Base-by-base conservation (phyloP, 2,329 filamentous ascomycete species). In the Cladosporium sp. region DNA sequence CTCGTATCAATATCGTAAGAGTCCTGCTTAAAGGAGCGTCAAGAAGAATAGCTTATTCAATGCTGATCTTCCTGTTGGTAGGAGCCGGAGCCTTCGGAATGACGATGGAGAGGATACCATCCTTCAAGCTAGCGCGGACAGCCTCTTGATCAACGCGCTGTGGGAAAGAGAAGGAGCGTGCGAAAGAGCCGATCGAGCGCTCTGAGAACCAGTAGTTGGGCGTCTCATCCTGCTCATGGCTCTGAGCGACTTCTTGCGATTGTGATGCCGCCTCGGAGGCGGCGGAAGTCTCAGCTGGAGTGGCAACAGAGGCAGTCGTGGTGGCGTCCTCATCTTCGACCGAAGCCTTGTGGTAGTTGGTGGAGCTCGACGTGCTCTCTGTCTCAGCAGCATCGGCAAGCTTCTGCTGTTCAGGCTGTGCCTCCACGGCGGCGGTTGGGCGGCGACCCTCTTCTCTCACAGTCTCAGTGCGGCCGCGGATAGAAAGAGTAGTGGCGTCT, bases 381-480 rank as follows among this genome's bases (percentile, higher is more conserved):
- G 66, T 62, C 35, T 53, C 49, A 20, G 56, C 49, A n/a, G 44
- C 55, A 13, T 49, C 35, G 15, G 36, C 8, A 8, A 53, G 44
- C 34, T 51, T 52, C 19, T 51, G 20, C 20, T 47, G 48, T 34
- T 45, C 40, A 12, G 32, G 66, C 59, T 62, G 58, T 34, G 69
- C 74, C 61, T 84, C 80, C 56, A 84, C 73, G 49, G 77, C 72
- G 49, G 74, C 78, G 28, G 80, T 72, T 25, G 80, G 75, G 32
- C 80, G 73, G 2, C 78, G 75, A 2, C 82, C 82, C 37, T 83
- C 74, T 59, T 83, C 81, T 73, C 83, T 81, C 63, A 76, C 76
- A 64, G 85, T 83, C 74, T 91, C 88, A 57, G 84, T 80, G 62
- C 80, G 83, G 68, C 90, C 90, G 58, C 83, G 83, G 70, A 94